Evolutionary conservation across 2,329 filamentous ascomycete species (phyloP).

Genomic region (Dothiorella sarmentorum): DNA sequence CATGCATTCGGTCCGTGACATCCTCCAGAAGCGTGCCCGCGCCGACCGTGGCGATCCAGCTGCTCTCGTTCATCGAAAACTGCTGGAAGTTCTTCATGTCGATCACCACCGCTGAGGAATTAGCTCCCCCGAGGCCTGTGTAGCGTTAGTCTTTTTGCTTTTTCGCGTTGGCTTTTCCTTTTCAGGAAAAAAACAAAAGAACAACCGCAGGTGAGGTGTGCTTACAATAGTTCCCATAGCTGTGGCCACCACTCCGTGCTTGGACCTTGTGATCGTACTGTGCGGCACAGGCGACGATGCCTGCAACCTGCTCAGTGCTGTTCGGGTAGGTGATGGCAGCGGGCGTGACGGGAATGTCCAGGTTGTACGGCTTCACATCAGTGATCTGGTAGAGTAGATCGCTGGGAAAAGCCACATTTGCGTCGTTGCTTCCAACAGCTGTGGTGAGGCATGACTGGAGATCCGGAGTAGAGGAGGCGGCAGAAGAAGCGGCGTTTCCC

Average conservation of each 20-base stretch:
- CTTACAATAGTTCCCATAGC: constrained; percentile 51
- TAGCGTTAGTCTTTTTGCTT: not conserved
- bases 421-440: constrained; percentile 28
- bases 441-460: constrained; percentile 28
- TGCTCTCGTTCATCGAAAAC: constrained; percentile 43
- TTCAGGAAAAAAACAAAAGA: no score
- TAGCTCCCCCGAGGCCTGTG: constrained; percentile 45
- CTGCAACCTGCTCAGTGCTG: constrained; percentile 52
- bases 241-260: constrained; percentile 62
- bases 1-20: constrained; percentile 33
- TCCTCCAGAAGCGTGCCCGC: constrained; percentile 49
- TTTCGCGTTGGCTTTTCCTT: not conserved
- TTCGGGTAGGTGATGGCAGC: constrained; percentile 56
- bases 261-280: constrained; percentile 54
- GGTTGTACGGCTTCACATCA: constrained; percentile 38
- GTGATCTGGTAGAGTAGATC: constrained; percentile 29
- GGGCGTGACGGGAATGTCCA: constrained; percentile 41
- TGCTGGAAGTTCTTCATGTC: constrained; percentile 49
- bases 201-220: not conserved
- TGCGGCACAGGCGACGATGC: constrained; percentile 57
- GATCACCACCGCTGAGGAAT: constrained; percentile 48
- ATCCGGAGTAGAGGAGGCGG: constrained; percentile 20
- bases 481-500: constrained; percentile 31
- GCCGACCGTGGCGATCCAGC: constrained; percentile 46
- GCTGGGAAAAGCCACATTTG: constrained; percentile 26